Conservation (phyloP, 495 filamentous ascomycete species). For the Hypoxylon intermedium region DNA sequence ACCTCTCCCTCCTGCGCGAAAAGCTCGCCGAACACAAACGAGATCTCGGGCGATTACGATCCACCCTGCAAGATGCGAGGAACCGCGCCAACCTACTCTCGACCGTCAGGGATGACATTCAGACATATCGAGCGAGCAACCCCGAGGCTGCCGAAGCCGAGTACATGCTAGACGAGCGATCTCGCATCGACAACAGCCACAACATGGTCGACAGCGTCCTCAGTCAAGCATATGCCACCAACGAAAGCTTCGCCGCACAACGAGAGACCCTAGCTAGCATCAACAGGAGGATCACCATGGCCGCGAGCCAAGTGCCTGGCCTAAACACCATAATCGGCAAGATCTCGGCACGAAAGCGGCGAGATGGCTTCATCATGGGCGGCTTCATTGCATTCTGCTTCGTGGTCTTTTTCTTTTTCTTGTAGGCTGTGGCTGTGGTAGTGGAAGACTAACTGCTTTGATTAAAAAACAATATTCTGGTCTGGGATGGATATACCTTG, state of each 20-base stretch:
- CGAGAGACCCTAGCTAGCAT: slow-evolving; percentile 84
- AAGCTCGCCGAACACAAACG: slow-evolving; percentile 85
- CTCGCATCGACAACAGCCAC: slow-evolving; percentile 83
- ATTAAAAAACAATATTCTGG: slow-evolving; percentile 6
- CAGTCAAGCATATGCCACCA: slow-evolving; percentile 95
- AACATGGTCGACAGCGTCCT: slow-evolving; percentile 88
- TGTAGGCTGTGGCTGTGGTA: slow-evolving; percentile 52
- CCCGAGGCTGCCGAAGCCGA: slow-evolving; percentile 85
- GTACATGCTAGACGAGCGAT: slow-evolving; percentile 94
- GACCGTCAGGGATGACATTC: slow-evolving; percentile 89
- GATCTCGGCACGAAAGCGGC: slow-evolving; percentile 93
- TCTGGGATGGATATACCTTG: slow-evolving; percentile 27
- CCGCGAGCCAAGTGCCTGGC: slow-evolving; percentile 88
- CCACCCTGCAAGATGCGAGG: slow-evolving; percentile 72
- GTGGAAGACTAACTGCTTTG: slow-evolving; percentile 2
- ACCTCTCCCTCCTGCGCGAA: slow-evolving; percentile 89
- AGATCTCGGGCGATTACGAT: slow-evolving; percentile 76
- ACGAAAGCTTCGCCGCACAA: slow-evolving; percentile 88
- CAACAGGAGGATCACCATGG: slow-evolving; percentile 84
- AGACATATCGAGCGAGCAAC: slow-evolving; percentile 82
- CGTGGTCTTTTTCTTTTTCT: slow-evolving; percentile 82
- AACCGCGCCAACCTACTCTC: slow-evolving; percentile 90
- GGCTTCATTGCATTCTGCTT: slow-evolving; percentile 90
- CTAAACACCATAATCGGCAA: slow-evolving; percentile 91
- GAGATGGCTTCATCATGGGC: slow-evolving; percentile 93